A percentile compares a stretch with the other conserved stretches of the same genome.
These are phyloP conservation scores for Combretum micranthum DNA, from an alignment of 345 rosid genomes.

Conservation along the genomic window DNA sequence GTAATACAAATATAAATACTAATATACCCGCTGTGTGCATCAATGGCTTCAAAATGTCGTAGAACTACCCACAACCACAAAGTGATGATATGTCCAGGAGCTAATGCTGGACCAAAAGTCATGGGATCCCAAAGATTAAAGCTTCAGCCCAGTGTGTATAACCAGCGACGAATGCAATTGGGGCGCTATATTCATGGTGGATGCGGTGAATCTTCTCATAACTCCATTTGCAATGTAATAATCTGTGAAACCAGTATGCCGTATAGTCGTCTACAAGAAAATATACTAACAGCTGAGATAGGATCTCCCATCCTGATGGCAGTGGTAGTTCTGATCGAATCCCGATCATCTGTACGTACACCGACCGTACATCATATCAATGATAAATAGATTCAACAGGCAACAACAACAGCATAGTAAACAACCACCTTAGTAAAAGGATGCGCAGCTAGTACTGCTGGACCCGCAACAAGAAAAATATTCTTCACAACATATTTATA, in stretches of 20 bases:
- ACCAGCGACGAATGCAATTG: slow-evolving; percentile 76
- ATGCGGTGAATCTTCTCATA: slow-evolving; percentile 83
- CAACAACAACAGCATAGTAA: background rate
- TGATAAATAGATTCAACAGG: slow-evolving; percentile 2
- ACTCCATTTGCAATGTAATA: slow-evolving; percentile 80
- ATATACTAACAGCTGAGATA: slow-evolving; percentile 61
- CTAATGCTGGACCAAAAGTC: slow-evolving; percentile 90
- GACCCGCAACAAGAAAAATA: slow-evolving; percentile 75
- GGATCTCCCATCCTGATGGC: slow-evolving; percentile 68
- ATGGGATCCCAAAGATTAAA: slow-evolving; percentile 83
- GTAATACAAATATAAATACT: too few species aligned
- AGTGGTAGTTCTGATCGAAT: slow-evolving; percentile 63
- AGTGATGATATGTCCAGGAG: slow-evolving; percentile 90
- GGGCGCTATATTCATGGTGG: slow-evolving; percentile 87
- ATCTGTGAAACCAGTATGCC: slow-evolving; percentile 85
- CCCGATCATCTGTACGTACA: slow-evolving; percentile 75
- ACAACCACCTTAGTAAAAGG: slow-evolving; percentile 66
- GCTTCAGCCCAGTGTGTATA: slow-evolving; percentile 94
- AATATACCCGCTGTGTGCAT: slow-evolving; percentile 97
- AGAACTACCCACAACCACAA: slow-evolving; percentile 90
- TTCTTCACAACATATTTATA: slow-evolving; percentile 69
- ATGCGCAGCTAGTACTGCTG: slow-evolving; percentile 71
- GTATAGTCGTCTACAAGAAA: slow-evolving; percentile 80
- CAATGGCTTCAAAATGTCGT: slow-evolving; percentile 87
- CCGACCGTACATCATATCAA: too few species aligned